Evolutionary conservation across 306 rosid species (phyloP).

Genomic region (Oxytropis ochrocephala): DNA sequence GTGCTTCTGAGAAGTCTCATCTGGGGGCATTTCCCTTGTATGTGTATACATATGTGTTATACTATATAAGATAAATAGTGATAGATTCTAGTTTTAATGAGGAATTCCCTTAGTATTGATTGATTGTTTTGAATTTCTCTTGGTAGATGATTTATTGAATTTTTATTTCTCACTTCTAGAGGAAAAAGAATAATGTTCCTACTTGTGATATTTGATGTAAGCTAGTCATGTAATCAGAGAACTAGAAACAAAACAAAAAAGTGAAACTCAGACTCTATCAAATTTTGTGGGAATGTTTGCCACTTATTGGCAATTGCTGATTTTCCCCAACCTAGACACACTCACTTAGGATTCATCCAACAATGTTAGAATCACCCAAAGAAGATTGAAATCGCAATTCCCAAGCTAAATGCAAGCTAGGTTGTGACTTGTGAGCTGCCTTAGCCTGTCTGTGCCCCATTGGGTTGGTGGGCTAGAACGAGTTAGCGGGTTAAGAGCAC

Average conservation of each 20-base stretch:
- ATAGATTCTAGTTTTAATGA: constrained; percentile 1
- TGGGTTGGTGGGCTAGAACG: no score
- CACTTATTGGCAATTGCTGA: no score
- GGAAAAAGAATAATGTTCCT: neutral
- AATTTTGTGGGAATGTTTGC: neutral
- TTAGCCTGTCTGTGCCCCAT: no score
- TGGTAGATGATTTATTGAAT: neutral
- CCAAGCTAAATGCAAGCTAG: no score
- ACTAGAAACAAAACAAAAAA: neutral
- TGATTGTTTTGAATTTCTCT: constrained; percentile 13
- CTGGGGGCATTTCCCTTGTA: neutral
- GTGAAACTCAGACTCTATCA: neutral
- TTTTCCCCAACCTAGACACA: no score
- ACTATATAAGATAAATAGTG: neutral
- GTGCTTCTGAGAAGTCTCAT: constrained; percentile 1
- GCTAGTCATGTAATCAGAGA: neutral
- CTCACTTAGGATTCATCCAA: no score
- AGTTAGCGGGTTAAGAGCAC: no score
- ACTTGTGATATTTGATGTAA: no score
- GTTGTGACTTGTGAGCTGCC: no score
- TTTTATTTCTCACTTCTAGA: neutral
- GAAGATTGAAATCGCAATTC: no score
- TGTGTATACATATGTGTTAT: constrained; percentile 4
- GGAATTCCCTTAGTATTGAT: neutral
- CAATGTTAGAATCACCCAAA: no score